Evolutionary conservation across 2,329 filamentous ascomycete species (phyloP), one percentile per base, ranked within the genome.

Genomic region (Clarireedia sp.): DNA sequence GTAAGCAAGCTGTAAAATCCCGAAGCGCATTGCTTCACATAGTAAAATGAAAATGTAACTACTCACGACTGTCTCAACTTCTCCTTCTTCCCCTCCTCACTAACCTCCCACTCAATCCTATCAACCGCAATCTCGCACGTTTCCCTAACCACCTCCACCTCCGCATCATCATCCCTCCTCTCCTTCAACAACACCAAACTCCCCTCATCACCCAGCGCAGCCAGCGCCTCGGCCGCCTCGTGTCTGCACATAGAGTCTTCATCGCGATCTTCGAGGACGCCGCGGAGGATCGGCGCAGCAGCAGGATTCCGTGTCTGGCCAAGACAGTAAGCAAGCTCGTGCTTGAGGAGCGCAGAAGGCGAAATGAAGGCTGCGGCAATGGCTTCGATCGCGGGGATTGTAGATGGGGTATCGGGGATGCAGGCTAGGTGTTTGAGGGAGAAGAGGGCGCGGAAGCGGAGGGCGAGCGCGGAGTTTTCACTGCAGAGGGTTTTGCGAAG

Each of bases 61-160:
- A 62, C 76, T 61, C 75, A 92, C 90, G 90, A 95, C 67, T 86
- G 78, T 69, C 85, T 87, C 71, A 96, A 69, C 69, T 87, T 88
- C 74, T 97, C 91, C 44, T 75, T 73, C 69, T 85, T 85, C 60
- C 81, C 78, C 65, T 81, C 77, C 66, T 86, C 80, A 2, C 86
- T 89, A 66, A 89, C 87, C 72, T 94, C 90, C 92, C 94, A 99
- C 70, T 91, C 80, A 67, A 99, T 95, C 62, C 94, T 83, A 66
- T 90, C 91, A 56, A 97, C 87, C 5, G 95, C 92, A 69, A 99
- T 94, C 69, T 99, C 94, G 70, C 94, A 99, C 0, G 94, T 99
- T 78, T 99, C 91, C 43, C 81, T 82, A n/a, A 99, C 85, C 40
- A 90, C 87, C 26, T 87, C 83, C 36, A 85, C 79, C 73, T 97